These are phyloP conservation scores for Kalanchoe fedtschenkoi DNA, from an alignment of 164 flowering plant species.

Conservation along the genomic window DNA sequence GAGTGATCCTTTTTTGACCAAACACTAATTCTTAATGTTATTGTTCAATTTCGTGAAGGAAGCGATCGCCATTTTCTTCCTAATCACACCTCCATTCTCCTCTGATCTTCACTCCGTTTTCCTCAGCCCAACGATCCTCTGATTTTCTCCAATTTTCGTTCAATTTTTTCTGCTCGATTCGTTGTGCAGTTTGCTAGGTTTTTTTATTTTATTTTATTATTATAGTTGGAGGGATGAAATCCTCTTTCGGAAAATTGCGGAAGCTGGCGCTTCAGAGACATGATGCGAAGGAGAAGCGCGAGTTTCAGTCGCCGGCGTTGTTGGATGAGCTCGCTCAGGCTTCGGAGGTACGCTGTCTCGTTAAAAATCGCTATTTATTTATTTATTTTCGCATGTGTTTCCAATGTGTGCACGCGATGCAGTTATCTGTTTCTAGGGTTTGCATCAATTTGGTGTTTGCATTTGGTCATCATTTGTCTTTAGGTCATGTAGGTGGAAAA, in stretches of 20 bases:
- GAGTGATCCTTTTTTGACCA: constrained; percentile 2
- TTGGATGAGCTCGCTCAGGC: constrained; percentile 80
- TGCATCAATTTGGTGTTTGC: not conserved
- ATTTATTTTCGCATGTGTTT: not conserved
- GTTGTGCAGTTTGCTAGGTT: not conserved
- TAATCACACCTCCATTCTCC: not conserved
- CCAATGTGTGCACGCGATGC: not conserved
- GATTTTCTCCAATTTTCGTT: not conserved
- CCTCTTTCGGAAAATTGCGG: constrained; percentile 54
- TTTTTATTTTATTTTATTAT: not conserved
- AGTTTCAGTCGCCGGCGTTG: constrained; percentile 26
- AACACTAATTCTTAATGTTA: not conserved
- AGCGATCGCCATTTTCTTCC: constrained; percentile 1
- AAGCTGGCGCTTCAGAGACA: constrained; percentile 46
- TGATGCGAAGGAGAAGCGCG: constrained; percentile 47
- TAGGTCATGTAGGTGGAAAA: too few species aligned
- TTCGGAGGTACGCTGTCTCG: constrained; percentile 38
- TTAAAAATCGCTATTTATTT: not conserved
- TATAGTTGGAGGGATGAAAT: constrained; percentile 40
- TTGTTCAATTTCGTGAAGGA: constrained; percentile 2
- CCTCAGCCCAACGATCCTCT: not conserved
- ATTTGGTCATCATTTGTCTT: not conserved
- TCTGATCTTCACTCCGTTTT: not conserved
- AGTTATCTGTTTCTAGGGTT: not conserved
- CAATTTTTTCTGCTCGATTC: too few species aligned